Evolutionary conservation across 257 asterid genomes (phyloP).

Genomic region (Eustoma russellianum): DNA sequence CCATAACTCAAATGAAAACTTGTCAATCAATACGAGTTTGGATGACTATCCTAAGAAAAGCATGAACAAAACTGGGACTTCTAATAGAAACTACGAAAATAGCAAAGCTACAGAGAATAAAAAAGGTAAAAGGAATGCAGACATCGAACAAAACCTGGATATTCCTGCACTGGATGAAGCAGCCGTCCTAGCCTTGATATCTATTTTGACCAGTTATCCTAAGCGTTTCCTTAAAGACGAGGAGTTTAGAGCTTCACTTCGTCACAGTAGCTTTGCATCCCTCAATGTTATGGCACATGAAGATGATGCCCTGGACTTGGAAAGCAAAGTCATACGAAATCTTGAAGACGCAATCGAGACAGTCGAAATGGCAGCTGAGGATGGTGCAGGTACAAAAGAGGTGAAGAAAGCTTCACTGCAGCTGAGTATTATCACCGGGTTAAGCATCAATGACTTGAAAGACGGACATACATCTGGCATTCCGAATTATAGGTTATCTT

Average conservation of each 20-base stretch:
- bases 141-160: constrained; percentile 24
- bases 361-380: constrained; percentile 58
- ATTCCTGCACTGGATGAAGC: constrained; percentile 65
- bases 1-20: constrained; percentile 15
- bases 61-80: constrained; percentile 19
- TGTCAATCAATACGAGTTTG: constrained; percentile 9
- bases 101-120: constrained; percentile 11
- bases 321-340: constrained; percentile 48
- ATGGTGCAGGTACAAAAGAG: constrained; percentile 35
- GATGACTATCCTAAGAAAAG: constrained; percentile 7
- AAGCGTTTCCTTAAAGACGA: constrained; percentile 45
- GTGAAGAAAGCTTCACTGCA: constrained; percentile 63
- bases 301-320: constrained; percentile 21
- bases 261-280: constrained; percentile 48
- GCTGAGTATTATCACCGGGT: constrained; percentile 85
- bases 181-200: constrained; percentile 59
- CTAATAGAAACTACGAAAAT: constrained; percentile 9
- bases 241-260: constrained; percentile 59
- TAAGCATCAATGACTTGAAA: constrained; percentile 44
- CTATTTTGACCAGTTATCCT: constrained; percentile 45
- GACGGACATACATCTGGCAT: constrained; percentile 59
- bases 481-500: constrained; percentile 57
- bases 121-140: constrained; percentile 21
- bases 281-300: constrained; percentile 30
- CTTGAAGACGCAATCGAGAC: constrained; percentile 69